Base-by-base conservation (phyloP, 1,139 yeast genomes). In the Nakaseomyces nivariensis region DNA sequence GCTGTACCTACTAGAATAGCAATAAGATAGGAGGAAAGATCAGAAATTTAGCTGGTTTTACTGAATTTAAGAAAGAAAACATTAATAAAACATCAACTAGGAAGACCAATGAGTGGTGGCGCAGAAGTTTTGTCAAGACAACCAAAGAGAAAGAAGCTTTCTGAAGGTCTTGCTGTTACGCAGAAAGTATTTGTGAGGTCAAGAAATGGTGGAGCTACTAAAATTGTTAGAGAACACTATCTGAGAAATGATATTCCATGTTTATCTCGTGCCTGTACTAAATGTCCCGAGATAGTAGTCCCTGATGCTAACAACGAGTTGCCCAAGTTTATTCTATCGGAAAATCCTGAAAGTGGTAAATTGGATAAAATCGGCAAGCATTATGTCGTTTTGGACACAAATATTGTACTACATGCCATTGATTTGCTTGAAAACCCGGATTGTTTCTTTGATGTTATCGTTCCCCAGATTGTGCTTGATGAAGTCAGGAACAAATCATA, bases 161-260 rank as follows among this genome's bases (percentile, higher is more conserved):
- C 67, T 8, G 67, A 68, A n/a, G 90, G 90, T 1, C 72, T 85
- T 26, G 73, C 83, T 5, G 94, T 84, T 31, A 82, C 96, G 0
- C 92, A 89, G 56, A 92, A 90, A 67, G 96, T 92, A 22, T 92
- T 86, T 70, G 96, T 92, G 48, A 74, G 96, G 58, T 86, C 97
- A 3, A 77, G 92, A 60, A 81, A 85, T 57, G 97, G 97, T 10
- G 83, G 85, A 49, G 97, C 97, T 5, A 77, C 90, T 43, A 92
- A 92, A 66, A 77, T 94, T 38, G 96, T 89, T 25, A 78, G 97
- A 58, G 98, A 94, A 66, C 97, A 90, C 66, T 94, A 94, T 64
- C 73, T 94, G 51, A 77, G 98, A 64, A 80, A 79, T 49, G 98
- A 94, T 67, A 89, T 94, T 51, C 95, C 97, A 24, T 92, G 98